A percentile compares a stretch with the other conserved stretches of the same genome.
Conservation (phyloP, 164 flowering plant genomes). For the Taxillus chinensis region DNA sequence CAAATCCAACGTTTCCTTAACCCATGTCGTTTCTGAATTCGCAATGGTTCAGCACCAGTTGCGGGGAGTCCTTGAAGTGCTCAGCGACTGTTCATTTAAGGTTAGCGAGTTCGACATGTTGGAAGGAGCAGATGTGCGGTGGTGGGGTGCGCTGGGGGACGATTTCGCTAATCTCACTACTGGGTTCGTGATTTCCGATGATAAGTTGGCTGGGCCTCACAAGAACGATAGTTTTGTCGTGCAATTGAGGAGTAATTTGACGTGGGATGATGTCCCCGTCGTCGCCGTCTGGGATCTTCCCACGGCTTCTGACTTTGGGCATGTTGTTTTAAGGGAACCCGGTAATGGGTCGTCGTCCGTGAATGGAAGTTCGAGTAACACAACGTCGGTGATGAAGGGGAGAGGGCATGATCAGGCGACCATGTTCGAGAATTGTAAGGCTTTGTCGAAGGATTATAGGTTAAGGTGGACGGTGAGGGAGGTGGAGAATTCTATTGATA, state of each 20-base stretch:
- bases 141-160: slow-evolving; percentile 73
- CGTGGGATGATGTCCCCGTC: slow-evolving; percentile 66
- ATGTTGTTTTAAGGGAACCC: slow-evolving; percentile 28
- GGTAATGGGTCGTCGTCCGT: slow-evolving; percentile 17
- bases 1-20: slow-evolving; percentile 19
- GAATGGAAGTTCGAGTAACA: neutral
- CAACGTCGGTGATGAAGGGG: neutral
- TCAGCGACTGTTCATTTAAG: slow-evolving; percentile 73
- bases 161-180: slow-evolving; percentile 54
- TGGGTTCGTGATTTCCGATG: slow-evolving; percentile 65
- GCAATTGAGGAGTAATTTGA: slow-evolving; percentile 37
- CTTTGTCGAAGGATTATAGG: slow-evolving; percentile 46
- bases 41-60: slow-evolving; percentile 74
- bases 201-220: slow-evolving; percentile 49
- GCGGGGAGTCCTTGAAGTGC: slow-evolving; percentile 43
- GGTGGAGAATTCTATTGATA: slow-evolving; percentile 41
- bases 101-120: slow-evolving; percentile 81
- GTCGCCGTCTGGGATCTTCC: slow-evolving; percentile 75
- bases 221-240: slow-evolving; percentile 57
- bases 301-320: slow-evolving; percentile 72
- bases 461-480: slow-evolving; percentile 65
- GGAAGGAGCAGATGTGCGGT: slow-evolving; percentile 60
- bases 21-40: slow-evolving; percentile 49
- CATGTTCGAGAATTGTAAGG: slow-evolving; percentile 78
- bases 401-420: slow-evolving; percentile 35